A percentile compares a stretch with the other conserved stretches of the same genome.
These are phyloP conservation scores for Microsporum audouinii DNA, from an alignment of 2,329 filamentous ascomycete species.

Conservation along the genomic window DNA sequence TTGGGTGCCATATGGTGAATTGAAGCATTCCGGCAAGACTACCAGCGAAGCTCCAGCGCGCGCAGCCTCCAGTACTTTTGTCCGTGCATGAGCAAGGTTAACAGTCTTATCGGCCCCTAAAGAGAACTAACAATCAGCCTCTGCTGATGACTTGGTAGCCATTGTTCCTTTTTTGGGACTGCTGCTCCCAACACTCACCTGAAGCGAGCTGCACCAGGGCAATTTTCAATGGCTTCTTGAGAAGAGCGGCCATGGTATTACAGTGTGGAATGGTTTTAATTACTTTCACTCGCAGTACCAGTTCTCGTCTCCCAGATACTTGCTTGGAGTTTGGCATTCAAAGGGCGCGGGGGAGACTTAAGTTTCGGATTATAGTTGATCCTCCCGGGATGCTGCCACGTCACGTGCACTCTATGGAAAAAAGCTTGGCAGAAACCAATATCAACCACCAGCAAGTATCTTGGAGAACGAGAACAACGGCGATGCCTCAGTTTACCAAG, in stretches of 20 bases:
- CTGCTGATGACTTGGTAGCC: not conserved
- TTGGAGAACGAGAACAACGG: not conserved
- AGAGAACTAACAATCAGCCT: not conserved
- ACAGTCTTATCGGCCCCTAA: conserved; percentile 64
- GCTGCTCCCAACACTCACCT: conserved; percentile 33
- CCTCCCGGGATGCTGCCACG: no score
- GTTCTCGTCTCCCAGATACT: not conserved
- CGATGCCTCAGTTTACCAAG: no score
- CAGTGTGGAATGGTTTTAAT: not conserved
- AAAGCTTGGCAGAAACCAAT: not conserved
- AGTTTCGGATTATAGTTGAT: no score
- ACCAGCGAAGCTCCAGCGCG: conserved; percentile 67
- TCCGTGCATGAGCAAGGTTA: conserved; percentile 71
- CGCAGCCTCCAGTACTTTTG: conserved; percentile 73
- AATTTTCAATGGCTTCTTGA: conserved; percentile 67
- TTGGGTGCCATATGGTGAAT: conserved; percentile 86
- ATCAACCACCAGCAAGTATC: not conserved
- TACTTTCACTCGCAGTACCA: not conserved
- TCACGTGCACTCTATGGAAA: no score
- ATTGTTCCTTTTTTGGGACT: not conserved
- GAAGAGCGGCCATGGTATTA: conserved; percentile 42
- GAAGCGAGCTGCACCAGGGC: conserved; percentile 72
- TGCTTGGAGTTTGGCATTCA: not conserved
- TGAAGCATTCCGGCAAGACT: conserved; percentile 96
- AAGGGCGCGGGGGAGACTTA: not conserved